Evolutionary conservation across 768 basidiomycete species (phyloP).

Genomic region (Lyophyllum decastes): DNA sequence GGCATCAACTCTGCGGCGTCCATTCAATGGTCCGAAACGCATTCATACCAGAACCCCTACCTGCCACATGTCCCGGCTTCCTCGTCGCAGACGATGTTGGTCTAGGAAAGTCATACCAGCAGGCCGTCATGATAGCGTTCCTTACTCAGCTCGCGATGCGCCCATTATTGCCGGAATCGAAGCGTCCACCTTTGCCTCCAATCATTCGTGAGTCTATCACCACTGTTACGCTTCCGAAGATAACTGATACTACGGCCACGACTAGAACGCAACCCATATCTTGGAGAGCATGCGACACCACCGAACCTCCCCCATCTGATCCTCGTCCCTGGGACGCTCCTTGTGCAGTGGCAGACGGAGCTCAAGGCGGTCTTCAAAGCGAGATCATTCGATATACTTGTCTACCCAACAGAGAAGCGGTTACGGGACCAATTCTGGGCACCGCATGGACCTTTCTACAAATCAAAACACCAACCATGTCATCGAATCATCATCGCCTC

Average conservation of each 20-base stretch:
- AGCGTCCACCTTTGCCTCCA: slow-evolving; percentile 16
- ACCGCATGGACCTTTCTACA: neutral
- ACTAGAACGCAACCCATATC: neutral
- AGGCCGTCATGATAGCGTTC: slow-evolving; percentile 9
- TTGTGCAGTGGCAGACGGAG: slow-evolving; percentile 9
- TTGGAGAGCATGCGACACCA: neutral
- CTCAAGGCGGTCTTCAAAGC: slow-evolving; percentile 5
- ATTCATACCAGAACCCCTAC: neutral
- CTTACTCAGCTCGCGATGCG: neutral
- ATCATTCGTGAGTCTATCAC: slow-evolving; percentile 18
- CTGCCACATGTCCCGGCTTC: slow-evolving; percentile 6
- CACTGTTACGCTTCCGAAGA: too few relatives aligned
- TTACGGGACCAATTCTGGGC: slow-evolving; percentile 6
- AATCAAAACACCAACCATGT: slow-evolving; percentile 1
- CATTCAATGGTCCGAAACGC: neutral
- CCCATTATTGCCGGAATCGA: too few relatives aligned
- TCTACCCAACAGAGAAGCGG: neutral
- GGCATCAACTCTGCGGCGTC: slow-evolving; percentile 23
- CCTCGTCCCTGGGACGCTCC: slow-evolving; percentile 7
- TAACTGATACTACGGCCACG: neutral
- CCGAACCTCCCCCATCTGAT: slow-evolving; percentile 2
- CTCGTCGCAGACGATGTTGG: slow-evolving; percentile 23
- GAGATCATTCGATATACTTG: slow-evolving; percentile 8
- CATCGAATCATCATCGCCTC: slow-evolving; percentile 8
- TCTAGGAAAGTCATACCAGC: slow-evolving; percentile 14